A percentile compares a stretch with the other conserved stretches of the same genome.
Conservation (phyloP, 768 basidiomycete species). For the Xanthoconium stramineum region DNA sequence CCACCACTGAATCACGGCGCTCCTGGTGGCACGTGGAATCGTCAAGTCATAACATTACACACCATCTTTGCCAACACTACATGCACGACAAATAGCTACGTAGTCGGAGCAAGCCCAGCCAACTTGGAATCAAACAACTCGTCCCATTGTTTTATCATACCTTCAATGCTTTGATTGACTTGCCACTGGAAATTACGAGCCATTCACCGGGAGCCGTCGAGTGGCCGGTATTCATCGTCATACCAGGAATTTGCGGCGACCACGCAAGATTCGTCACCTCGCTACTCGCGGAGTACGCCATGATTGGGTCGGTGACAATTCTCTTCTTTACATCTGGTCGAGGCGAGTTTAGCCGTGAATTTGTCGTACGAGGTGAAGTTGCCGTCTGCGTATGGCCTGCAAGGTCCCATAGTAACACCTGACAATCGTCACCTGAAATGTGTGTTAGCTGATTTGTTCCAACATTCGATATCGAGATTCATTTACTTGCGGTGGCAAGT, state of each 20-base stretch:
- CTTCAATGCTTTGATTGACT: constrained; percentile 76
- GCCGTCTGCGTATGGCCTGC: constrained; percentile 57
- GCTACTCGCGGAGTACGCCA: constrained; percentile 75
- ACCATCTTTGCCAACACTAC: not conserved
- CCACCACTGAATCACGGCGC: no score
- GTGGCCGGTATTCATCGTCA: constrained; percentile 72
- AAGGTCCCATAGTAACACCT: constrained; percentile 92
- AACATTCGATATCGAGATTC: not conserved
- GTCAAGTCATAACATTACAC: not conserved
- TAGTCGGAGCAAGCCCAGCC: not conserved
- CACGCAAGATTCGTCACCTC: constrained; percentile 86
- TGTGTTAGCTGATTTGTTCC: not conserved
- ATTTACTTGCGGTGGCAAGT: constrained; percentile 81
- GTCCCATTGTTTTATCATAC: constrained; percentile 42
- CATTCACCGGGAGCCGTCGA: constrained; percentile 79
- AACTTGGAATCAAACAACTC: not conserved
- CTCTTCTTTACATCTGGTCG: constrained; percentile 78
- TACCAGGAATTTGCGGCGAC: constrained; percentile 80
- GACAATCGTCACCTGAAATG: constrained; percentile 81
- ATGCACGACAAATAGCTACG: not conserved
- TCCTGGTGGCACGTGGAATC: no score
- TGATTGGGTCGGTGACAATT: constrained; percentile 69
- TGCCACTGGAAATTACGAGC: constrained; percentile 82
- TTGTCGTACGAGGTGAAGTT: constrained; percentile 65
- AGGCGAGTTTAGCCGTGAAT: constrained; percentile 74